Conservation (phyloP, 2,329 filamentous ascomycete species). For the Neonectria coccinea region DNA sequence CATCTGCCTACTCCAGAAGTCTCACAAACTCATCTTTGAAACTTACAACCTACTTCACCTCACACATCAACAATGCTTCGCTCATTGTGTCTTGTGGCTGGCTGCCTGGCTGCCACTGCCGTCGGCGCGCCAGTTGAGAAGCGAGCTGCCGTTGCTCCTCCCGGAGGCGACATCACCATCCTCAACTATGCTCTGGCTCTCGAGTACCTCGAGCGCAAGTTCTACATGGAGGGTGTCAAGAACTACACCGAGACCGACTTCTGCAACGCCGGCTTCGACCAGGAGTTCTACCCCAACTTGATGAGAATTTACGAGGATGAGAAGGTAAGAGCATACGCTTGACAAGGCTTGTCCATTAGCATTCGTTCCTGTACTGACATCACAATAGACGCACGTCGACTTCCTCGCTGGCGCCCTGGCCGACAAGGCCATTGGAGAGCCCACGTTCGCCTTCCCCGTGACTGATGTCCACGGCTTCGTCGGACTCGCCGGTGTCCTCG, state of each 20-base stretch:
- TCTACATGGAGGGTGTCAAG: conserved; percentile 70
- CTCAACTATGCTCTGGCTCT: conserved; percentile 63
- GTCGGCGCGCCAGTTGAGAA: conserved; percentile 20
- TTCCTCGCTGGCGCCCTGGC: conserved; percentile 62
- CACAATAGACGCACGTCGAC: conserved; percentile 60
- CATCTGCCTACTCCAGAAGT: neutral
- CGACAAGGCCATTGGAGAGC: conserved; percentile 59
- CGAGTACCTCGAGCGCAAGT: conserved; percentile 70
- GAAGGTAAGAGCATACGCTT: neutral
- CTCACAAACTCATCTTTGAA: neutral
- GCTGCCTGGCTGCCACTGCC: conserved; percentile 19
- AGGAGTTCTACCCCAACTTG: conserved; percentile 68
- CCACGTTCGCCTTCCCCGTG: conserved; percentile 69
- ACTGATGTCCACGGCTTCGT: conserved; percentile 70
- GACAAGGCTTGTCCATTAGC: neutral
- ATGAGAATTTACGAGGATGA: conserved; percentile 67
- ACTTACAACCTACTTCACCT: neutral
- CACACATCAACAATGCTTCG: conserved; percentile 14
- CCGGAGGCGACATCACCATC: conserved; percentile 48
- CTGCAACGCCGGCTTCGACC: conserved; percentile 60
- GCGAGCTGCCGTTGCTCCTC: conserved; percentile 30
- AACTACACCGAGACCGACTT: conserved; percentile 69
- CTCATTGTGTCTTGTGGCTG: conserved; percentile 21
- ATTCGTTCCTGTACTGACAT: neutral
- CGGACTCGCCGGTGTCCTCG: conserved; percentile 71